Conservation (phyloP, 768 basidiomycete species). For the Gloeopeniophorella convolvens region DNA sequence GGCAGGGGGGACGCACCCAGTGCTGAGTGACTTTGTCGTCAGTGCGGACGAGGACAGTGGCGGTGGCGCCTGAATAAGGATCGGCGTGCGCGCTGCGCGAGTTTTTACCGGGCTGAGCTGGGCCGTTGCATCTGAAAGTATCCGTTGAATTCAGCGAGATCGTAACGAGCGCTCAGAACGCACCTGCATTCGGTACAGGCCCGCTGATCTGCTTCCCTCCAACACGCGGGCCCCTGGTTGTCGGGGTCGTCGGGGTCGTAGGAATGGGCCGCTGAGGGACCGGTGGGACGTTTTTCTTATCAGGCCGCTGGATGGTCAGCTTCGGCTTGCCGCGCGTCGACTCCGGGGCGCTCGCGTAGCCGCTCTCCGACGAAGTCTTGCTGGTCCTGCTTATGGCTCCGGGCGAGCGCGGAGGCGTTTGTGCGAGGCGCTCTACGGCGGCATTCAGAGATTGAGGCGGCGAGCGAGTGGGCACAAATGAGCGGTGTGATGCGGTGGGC, state of each 20-base stretch:
- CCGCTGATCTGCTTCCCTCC: conserved; percentile 58
- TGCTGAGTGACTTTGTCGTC: conserved; percentile 43
- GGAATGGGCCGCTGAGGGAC: conserved; percentile 3
- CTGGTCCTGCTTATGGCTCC: neutral
- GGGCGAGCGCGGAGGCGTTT: conserved; percentile 18
- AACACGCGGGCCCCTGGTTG: conserved; percentile 19
- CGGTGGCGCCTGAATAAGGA: conserved; percentile 39
- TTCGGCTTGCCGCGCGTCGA: neutral
- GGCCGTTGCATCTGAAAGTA: conserved; percentile 49
- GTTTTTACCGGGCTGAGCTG: conserved; percentile 74
- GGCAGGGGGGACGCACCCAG: conserved; percentile 46
- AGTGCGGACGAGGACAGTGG: neutral
- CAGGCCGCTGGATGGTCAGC: neutral
- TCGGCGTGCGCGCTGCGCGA: conserved; percentile 54
- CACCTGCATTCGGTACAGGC: conserved; percentile 68
- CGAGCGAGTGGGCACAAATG: conserved; percentile 47
- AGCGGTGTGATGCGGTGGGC: conserved; percentile 32
- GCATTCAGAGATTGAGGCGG: conserved; percentile 69
- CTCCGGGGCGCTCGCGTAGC: conserved; percentile 19
- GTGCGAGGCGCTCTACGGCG: conserved; percentile 58
- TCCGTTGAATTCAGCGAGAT: neutral
- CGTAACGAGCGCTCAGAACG: conserved; percentile 21
- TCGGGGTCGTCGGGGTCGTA: neutral
- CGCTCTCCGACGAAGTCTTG: conserved; percentile 18
- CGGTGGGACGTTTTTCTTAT: neutral